These are phyloP conservation scores for Myriangium duriaei DNA, from an alignment of 2,329 filamentous ascomycete species.

Conservation along the genomic window DNA sequence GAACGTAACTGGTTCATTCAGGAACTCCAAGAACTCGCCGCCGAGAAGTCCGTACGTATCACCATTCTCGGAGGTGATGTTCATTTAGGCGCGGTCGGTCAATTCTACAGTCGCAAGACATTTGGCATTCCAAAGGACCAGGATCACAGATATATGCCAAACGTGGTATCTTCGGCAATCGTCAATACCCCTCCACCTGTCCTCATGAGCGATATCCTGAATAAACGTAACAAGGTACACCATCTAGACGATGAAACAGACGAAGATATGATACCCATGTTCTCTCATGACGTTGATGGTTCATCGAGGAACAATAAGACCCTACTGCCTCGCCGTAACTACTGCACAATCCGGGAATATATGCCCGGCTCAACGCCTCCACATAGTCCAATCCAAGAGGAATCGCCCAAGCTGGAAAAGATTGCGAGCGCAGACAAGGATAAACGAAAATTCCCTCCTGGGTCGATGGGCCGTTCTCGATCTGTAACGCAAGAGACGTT, in stretches of 20 bases:
- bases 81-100: slow-evolving; percentile 80
- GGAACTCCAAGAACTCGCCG: slow-evolving; percentile 84
- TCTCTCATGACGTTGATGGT: slow-evolving; percentile 76
- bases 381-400: slow-evolving; percentile 43
- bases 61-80: slow-evolving; percentile 93
- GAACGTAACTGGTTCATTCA: slow-evolving; percentile 80
- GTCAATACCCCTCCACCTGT: slow-evolving; percentile 84
- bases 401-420: background rate
- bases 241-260: slow-evolving; percentile 62
- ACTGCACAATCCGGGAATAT: slow-evolving; percentile 86
- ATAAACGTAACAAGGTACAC: slow-evolving; percentile 74
- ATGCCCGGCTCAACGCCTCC: slow-evolving; percentile 64
- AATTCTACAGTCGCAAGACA: slow-evolving; percentile 89
- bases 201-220: slow-evolving; percentile 78
- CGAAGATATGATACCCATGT: slow-evolving; percentile 92
- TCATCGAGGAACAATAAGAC: slow-evolving; percentile 84
- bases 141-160: slow-evolving; percentile 94
- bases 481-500: slow-evolving; percentile 20
- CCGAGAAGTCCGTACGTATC: slow-evolving; percentile 80
- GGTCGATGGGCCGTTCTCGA: slow-evolving; percentile 23
- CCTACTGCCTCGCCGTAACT: slow-evolving; percentile 80
- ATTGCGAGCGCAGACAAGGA: slow-evolving; percentile 1
- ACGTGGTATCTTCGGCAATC: slow-evolving; percentile 86
- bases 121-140: slow-evolving; percentile 64
- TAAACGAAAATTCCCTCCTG: slow-evolving; percentile 19